Percentiles rank a stretch among this genome's conserved stretches.
Evolutionary conservation across 2,329 filamentous ascomycete species (phyloP).

Genomic region (Fusarium bactridioides): DNA sequence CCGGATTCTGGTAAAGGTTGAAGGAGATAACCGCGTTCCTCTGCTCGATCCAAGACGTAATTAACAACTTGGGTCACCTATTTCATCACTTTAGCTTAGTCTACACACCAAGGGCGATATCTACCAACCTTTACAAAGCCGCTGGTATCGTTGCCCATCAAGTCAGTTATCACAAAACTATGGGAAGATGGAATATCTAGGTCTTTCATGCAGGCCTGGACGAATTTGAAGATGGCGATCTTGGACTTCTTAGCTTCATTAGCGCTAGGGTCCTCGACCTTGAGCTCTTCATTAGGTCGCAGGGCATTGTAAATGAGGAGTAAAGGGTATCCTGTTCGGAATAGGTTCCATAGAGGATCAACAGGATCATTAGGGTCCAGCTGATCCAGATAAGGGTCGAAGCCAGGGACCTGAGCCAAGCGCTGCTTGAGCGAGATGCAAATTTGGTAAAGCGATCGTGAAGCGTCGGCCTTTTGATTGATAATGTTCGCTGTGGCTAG

Average conservation of each 20-base stretch:
- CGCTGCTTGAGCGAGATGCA: slow-evolving; percentile 86
- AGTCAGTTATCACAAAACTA: slow-evolving; percentile 89
- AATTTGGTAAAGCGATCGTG: slow-evolving; percentile 92
- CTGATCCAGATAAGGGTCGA: slow-evolving; percentile 76
- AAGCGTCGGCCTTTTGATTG: slow-evolving; percentile 94
- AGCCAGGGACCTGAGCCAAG: slow-evolving; percentile 82
- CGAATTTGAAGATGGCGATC: slow-evolving; percentile 89
- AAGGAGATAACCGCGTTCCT: slow-evolving; percentile 77
- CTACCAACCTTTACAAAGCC: slow-evolving; percentile 87
- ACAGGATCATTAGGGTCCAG: slow-evolving; percentile 80
- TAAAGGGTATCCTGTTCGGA: slow-evolving; percentile 84
- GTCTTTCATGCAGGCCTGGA: slow-evolving; percentile 86
- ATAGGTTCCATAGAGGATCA: slow-evolving; percentile 86
- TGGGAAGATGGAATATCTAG: slow-evolving; percentile 81
- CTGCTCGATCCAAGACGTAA: slow-evolving; percentile 85
- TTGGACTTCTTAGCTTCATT: slow-evolving; percentile 82
- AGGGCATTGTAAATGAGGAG: slow-evolving; percentile 89
- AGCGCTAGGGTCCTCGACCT: slow-evolving; percentile 68
- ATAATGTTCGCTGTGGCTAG: slow-evolving; percentile 92
- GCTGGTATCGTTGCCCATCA: slow-evolving; percentile 93
- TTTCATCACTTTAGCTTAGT: not conserved
- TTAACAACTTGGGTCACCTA: slow-evolving; percentile 89
- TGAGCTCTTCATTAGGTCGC: slow-evolving; percentile 72
- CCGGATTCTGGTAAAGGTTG: slow-evolving; percentile 66
- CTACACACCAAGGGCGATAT: not conserved